Percentiles rank a stretch among this genome's conserved stretches.
phyloP scores from a whole-genome alignment of 305 asterid genomes.

The Fraxinus platypoda region DNA sequence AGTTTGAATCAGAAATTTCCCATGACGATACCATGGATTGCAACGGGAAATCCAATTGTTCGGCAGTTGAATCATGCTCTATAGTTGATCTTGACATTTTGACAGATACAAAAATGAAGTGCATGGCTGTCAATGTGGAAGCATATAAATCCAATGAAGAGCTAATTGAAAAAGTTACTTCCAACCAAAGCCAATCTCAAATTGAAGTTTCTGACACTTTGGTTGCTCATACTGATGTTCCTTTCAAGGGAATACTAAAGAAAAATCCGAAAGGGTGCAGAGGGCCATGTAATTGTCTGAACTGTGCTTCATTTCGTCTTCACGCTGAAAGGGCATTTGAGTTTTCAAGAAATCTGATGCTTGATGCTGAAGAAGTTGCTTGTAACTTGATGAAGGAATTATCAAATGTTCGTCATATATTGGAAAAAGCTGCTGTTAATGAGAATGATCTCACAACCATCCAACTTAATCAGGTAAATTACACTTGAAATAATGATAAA shows the following conservation, averaged over 20 bases:
- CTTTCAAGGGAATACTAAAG: slow-evolving; percentile 66
- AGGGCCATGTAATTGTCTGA: slow-evolving; percentile 77
- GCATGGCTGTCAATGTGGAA: slow-evolving; percentile 27
- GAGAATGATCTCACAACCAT: slow-evolving; percentile 27
- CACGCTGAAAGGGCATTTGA: slow-evolving; percentile 82
- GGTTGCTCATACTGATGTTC: slow-evolving; percentile 23
- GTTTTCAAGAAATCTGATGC: slow-evolving; percentile 80
- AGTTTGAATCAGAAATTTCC: slow-evolving; percentile 24
- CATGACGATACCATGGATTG: slow-evolving; percentile 2
- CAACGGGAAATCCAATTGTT: slow-evolving; percentile 17
- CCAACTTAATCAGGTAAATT: slow-evolving; percentile 44
- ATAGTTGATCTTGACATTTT: slow-evolving; percentile 7
- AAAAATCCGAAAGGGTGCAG: slow-evolving; percentile 72
- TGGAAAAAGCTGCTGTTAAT: slow-evolving; percentile 41
- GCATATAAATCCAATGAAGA: slow-evolving; percentile 22
- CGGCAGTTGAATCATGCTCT: slow-evolving; percentile 26
- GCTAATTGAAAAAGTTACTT: slow-evolving; percentile 19
- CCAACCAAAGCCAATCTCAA: slow-evolving; percentile 21
- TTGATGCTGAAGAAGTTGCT: slow-evolving; percentile 72
- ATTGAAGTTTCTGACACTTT: slow-evolving; percentile 18
- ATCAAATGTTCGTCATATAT: slow-evolving; percentile 48
- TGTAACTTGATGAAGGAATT: slow-evolving; percentile 58
- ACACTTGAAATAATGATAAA: slow-evolving; percentile 4
- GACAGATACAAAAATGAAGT: slow-evolving; percentile 15
- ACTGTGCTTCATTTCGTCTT: slow-evolving; percentile 79